phyloP scores from a whole-genome alignment of 306 rosid species.

The Cyamopsis tetragonoloba region DNA sequence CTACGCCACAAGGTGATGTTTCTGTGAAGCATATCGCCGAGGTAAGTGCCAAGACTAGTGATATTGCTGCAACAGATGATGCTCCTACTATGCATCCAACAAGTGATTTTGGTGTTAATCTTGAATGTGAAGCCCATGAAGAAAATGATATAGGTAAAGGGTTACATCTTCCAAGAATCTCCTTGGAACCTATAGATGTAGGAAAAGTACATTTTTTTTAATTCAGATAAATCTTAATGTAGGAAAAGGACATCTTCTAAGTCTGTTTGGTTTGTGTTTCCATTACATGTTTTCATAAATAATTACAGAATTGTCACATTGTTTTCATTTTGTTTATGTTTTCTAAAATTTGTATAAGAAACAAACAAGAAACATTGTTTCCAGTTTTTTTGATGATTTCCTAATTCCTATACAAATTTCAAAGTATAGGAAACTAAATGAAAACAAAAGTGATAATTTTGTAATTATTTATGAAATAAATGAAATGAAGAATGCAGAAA shows the following conservation, averaged over 20 bases:
- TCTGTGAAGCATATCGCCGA: conserved; percentile 25
- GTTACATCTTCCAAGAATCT: background rate
- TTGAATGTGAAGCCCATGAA: conserved; percentile 20
- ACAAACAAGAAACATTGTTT: no score
- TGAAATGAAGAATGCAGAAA: conserved; percentile 26
- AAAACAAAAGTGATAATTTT: no score
- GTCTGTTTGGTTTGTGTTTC: background rate
- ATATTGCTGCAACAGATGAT: conserved; percentile 33
- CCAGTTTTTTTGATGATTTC: no score
- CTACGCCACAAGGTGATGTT: conserved; percentile 35
- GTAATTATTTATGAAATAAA: no score
- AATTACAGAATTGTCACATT: no score
- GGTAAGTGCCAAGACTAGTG: conserved; percentile 20
- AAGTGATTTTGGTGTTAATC: conserved; percentile 35
- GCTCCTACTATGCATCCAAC: conserved; percentile 24
- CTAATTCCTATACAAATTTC: conserved; percentile 25
- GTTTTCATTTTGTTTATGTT: no score
- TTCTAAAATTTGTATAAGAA: no score
- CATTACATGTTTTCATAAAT: no score
- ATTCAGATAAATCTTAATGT: conserved; percentile 8
- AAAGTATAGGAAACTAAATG: no score
- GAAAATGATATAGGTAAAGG: conserved; percentile 40
- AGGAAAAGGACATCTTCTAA: background rate
- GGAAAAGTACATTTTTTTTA: conserved; percentile 10
- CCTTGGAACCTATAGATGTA: background rate